These are phyloP conservation scores for Pisolithus albus DNA, from an alignment of 768 basidiomycete species.

Conservation along the genomic window DNA sequence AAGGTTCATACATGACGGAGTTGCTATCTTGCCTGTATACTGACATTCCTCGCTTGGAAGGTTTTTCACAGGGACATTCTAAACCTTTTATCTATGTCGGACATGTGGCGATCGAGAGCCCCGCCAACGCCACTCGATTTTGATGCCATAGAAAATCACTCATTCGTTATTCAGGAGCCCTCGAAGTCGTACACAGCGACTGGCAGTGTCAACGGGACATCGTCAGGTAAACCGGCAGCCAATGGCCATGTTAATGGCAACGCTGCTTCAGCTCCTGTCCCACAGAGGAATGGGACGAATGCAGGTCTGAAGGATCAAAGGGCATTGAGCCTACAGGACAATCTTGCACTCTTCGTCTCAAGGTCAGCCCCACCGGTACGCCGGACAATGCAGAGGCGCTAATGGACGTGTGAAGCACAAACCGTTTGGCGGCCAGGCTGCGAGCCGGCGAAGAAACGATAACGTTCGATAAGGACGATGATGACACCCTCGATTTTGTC, in stretches of 20 bases:
- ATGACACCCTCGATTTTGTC: slow-evolving; percentile 94
- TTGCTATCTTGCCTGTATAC: not conserved
- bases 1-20: slow-evolving; percentile 50
- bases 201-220: slow-evolving; percentile 1
- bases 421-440: slow-evolving; percentile 65
- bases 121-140: slow-evolving; percentile 82
- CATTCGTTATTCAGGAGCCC: slow-evolving; percentile 42
- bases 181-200: slow-evolving; percentile 4
- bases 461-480: slow-evolving; percentile 96
- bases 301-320: slow-evolving; percentile 74
- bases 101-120: slow-evolving; percentile 94
- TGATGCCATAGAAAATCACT: slow-evolving; percentile 60
- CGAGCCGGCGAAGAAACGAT: slow-evolving; percentile 63
- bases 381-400: slow-evolving; percentile 1
- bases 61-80: slow-evolving; percentile 85
- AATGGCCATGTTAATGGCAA: slow-evolving; percentile 23
- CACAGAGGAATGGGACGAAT: slow-evolving; percentile 6
- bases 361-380: slow-evolving; percentile 45
- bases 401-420: slow-evolving; percentile 47
- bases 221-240: slow-evolving; percentile 9
- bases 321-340: slow-evolving; percentile 70
- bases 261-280: slow-evolving; percentile 2
- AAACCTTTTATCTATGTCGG: slow-evolving; percentile 85
- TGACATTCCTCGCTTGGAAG: slow-evolving; percentile 33
- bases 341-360: slow-evolving; percentile 72